Base-by-base conservation (phyloP, 495 filamentous ascomycete genomes). In the Penicillium nucicola region DNA sequence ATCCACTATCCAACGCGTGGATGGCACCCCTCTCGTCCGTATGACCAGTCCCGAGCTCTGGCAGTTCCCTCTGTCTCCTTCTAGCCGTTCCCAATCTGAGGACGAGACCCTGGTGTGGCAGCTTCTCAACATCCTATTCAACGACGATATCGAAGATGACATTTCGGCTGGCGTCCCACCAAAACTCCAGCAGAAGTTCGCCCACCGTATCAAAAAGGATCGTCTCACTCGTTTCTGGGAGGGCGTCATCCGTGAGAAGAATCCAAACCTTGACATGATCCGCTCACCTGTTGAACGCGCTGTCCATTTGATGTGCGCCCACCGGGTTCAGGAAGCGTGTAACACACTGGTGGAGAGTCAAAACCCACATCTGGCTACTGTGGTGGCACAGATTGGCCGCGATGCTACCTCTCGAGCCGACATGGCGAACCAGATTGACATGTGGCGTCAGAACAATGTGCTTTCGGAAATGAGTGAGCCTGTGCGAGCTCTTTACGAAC, bases 381-480 rank as follows among this genome's bases (percentile, higher is more conserved):
- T 97, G 35, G 74, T 97, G 19, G 77, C 93, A 6, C 84, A 89
- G 66, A 85, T 97, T 58, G 87, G 86, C 15, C 81, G 81, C 13
- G 84, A 87, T 65, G 68, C 77, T 23, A 70, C 67, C 22, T 81
- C 82, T 32, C 82, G 80, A 50, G 79, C 80, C 47, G 83, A 91
- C 55, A 85, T 96, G 62, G 70, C 72, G 17, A 75, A 81, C 30
- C 93, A 98, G 66, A 77, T 98, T 41, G 82, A 84, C 33, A 82
- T 87, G 41, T 98, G 93, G 93, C 81, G 84, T 30, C 82, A 88
- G 13, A 81, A 85, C 34, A 85, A 89, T 53, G 80, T 89, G 3
- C 77, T 92, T 22, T 87, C 90, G 10, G 93, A 98, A 65, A 86
- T 97, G 66, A 84, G 74, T n/a, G 84, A 93, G 53, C 81, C 88